phyloP scores from a whole-genome alignment of 106 monocot species.

The Alisma plantagoaquatica region DNA sequence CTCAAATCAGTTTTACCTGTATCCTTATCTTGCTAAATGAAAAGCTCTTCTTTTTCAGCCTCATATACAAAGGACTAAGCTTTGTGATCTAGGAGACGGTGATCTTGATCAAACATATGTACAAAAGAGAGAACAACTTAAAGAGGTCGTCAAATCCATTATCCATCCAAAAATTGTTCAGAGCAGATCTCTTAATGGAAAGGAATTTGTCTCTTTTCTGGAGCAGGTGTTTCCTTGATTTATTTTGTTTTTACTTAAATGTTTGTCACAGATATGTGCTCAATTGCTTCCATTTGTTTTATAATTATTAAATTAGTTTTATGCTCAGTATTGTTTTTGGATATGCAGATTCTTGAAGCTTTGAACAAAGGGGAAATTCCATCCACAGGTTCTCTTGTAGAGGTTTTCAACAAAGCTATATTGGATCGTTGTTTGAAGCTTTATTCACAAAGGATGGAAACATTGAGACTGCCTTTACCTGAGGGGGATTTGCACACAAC shows the following conservation, averaged over 20 bases:
- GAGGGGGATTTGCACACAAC: conserved; percentile 31
- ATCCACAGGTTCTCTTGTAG: too few relatives aligned
- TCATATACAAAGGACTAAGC: conserved; percentile 88
- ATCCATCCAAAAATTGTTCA: too few relatives aligned
- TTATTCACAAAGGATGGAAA: too few relatives aligned
- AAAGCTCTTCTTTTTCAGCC: conserved; percentile 35
- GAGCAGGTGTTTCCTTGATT: conserved; percentile 76
- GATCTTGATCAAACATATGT: conserved; percentile 70
- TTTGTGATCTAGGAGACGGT: conserved; percentile 72
- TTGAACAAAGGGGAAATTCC: too few relatives aligned
- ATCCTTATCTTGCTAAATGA: not conserved
- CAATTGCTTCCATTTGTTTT: too few relatives aligned
- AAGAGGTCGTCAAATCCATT: conserved; percentile 58
- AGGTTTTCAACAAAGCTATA: conserved; percentile 84
- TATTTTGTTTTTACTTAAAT: too few relatives aligned
- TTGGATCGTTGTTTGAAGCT: too few relatives aligned
- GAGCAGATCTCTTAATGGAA: conserved; percentile 62
- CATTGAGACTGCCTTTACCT: conserved; percentile 40
- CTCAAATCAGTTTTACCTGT: not conserved
- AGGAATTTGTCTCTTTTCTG: conserved; percentile 76
- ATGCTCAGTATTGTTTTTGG: not conserved
- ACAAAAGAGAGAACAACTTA: conserved; percentile 58
- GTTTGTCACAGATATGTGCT: too few relatives aligned
- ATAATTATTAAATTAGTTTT: too few relatives aligned
- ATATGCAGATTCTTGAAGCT: conserved; percentile 77